These are phyloP conservation scores for Globisporangium acanthophoron DNA, from an alignment of 352 stramenopile genomes.

Conservation along the genomic window DNA sequence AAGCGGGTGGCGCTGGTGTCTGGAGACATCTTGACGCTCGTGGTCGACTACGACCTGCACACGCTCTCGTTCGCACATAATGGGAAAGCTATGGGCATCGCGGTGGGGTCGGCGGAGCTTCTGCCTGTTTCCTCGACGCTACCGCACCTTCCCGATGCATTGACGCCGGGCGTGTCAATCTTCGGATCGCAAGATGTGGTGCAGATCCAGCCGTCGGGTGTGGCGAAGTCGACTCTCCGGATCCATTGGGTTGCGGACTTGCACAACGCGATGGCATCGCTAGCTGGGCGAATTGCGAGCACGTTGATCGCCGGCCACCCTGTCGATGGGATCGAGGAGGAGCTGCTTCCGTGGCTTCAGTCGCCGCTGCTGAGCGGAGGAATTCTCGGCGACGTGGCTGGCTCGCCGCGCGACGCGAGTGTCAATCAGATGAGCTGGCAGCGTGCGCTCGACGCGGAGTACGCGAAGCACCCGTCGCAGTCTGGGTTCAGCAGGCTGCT, in stretches of 20 bases:
- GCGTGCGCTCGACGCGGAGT: constrained; percentile 10
- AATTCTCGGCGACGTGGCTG: constrained; percentile 16
- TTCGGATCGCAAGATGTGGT: constrained; percentile 69
- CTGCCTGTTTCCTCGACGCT: constrained; percentile 23
- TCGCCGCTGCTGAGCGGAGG: constrained; percentile 76
- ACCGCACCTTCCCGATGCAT: constrained; percentile 27
- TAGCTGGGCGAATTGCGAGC: constrained; percentile 58
- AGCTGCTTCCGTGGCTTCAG: constrained; percentile 79
- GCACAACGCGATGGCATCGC: constrained; percentile 65
- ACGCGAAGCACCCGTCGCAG: constrained; percentile 9
- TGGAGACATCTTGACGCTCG: constrained; percentile 71
- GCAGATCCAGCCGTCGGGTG: constrained; percentile 61
- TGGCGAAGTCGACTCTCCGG: constrained; percentile 70
- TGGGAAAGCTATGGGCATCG: constrained; percentile 46
- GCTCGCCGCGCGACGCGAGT: not conserved
- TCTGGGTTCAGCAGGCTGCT: constrained; percentile 4
- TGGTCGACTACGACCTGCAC: constrained; percentile 74
- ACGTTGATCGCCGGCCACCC: constrained; percentile 75
- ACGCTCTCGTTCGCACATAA: constrained; percentile 71
- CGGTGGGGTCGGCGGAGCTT: constrained; percentile 40
- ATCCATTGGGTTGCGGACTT: constrained; percentile 84
- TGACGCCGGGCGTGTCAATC: constrained; percentile 58
- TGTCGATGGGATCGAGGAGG: constrained; percentile 73
- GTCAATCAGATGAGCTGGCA: constrained; percentile 7
- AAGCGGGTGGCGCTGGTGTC: constrained; percentile 28